These are phyloP conservation scores for Penicillium simplicissimum DNA, from an alignment of 495 filamentous ascomycete genomes.

Conservation along the genomic window DNA sequence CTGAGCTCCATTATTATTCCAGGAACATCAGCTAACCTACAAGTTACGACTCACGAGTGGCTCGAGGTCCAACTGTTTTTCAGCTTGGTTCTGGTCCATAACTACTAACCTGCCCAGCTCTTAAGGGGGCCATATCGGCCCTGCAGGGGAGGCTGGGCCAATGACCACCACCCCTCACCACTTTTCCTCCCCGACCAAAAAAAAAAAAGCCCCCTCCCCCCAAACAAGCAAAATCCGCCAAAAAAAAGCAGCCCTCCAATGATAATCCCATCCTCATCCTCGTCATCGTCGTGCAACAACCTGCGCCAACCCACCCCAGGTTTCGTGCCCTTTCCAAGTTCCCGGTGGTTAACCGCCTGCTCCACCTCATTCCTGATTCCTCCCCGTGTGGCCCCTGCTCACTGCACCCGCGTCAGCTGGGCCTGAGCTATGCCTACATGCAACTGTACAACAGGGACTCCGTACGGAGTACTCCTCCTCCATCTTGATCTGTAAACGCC, in stretches of 20 bases:
- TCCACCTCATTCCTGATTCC: too few species aligned
- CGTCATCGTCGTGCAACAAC: slow-evolving; percentile 1
- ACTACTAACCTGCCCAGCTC: slow-evolving; percentile 12
- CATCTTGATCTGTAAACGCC: background rate
- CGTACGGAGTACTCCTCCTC: background rate
- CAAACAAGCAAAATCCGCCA: background rate
- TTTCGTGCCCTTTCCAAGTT: background rate
- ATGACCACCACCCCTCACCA: background rate
- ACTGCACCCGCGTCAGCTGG: background rate
- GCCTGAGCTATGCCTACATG: slow-evolving; percentile 1
- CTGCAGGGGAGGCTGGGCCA: background rate
- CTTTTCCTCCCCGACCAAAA: slow-evolving; percentile 1
- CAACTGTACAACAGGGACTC: background rate
- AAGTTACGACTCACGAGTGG: too few species aligned
- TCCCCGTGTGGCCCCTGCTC: background rate
- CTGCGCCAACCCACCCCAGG: slow-evolving; percentile 1
- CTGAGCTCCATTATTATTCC: background rate
- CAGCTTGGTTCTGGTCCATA: background rate
- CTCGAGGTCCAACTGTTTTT: background rate
- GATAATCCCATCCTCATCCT: background rate
- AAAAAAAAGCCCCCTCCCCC: too few species aligned
- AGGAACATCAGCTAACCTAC: background rate
- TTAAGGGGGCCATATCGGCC: background rate
- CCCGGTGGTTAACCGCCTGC: slow-evolving; percentile 4
- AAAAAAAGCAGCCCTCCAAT: background rate